These are phyloP conservation scores for Maudiozyma pseudohumilis DNA, from an alignment of 805 yeast species.

Conservation along the genomic window DNA sequence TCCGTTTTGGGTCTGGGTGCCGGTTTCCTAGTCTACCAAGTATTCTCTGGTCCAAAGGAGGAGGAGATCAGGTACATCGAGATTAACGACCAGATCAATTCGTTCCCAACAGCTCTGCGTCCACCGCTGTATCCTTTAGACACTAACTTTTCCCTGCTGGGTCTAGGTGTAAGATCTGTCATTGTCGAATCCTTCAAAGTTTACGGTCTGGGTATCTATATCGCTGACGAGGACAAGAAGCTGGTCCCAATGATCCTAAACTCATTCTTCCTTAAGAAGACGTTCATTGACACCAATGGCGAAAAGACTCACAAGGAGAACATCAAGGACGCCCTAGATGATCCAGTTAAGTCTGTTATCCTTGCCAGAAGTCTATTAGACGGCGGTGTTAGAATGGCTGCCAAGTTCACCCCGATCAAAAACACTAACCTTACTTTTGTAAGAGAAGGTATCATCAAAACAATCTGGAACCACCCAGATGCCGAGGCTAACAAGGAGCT, in stretches of 20 bases:
- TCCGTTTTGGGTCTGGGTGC: slow-evolving; percentile 1
- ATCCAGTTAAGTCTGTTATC: slow-evolving; percentile 41
- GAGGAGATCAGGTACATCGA: slow-evolving; percentile 25
- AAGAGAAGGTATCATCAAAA: slow-evolving; percentile 79
- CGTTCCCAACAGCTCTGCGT: slow-evolving; percentile 33
- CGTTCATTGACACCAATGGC: slow-evolving; percentile 29
- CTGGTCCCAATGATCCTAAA: slow-evolving; percentile 34
- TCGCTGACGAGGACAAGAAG: slow-evolving; percentile 48
- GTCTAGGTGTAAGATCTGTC: slow-evolving; percentile 74
- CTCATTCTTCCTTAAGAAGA: slow-evolving; percentile 32
- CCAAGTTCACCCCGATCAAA: slow-evolving; percentile 76
- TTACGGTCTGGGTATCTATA: slow-evolving; percentile 77
- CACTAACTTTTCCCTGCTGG: slow-evolving; percentile 47
- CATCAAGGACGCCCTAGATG: slow-evolving; percentile 37
- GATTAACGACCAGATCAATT: slow-evolving; percentile 42
- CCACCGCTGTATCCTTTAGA: slow-evolving; percentile 23
- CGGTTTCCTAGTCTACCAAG: not conserved
- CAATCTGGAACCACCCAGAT: slow-evolving; percentile 58
- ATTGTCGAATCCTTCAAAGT: slow-evolving; percentile 77
- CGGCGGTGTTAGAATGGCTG: slow-evolving; percentile 50
- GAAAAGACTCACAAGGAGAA: slow-evolving; percentile 32
- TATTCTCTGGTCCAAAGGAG: not conserved
- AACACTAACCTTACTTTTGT: slow-evolving; percentile 87
- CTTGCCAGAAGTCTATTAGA: slow-evolving; percentile 50
- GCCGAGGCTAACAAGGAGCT: slow-evolving; percentile 41